A percentile compares a stretch with the other conserved stretches of the same genome.
phyloP scores from a whole-genome alignment of 2,329 filamentous ascomycete species.

The Paraphaeosphaeria sporulosa region DNA sequence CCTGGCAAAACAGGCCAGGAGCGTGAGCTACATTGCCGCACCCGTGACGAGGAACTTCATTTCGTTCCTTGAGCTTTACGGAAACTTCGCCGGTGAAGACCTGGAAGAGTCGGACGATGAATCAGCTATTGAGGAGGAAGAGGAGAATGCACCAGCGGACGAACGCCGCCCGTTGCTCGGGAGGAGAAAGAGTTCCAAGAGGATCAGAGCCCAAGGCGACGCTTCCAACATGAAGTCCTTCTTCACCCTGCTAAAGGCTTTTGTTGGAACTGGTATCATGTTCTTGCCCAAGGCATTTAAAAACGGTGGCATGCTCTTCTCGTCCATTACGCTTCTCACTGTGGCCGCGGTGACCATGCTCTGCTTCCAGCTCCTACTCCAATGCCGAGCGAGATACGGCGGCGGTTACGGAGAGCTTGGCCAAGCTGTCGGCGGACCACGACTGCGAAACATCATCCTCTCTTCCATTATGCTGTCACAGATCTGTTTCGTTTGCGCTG shows the following conservation, averaged over 20 bases:
- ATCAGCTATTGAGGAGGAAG: slow-evolving; percentile 60
- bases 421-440: slow-evolving; percentile 68
- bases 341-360: slow-evolving; percentile 72
- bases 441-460: slow-evolving; percentile 71
- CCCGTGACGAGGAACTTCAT: slow-evolving; percentile 75
- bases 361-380: slow-evolving; percentile 75
- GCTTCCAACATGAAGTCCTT: slow-evolving; percentile 76
- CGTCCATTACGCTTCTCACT: slow-evolving; percentile 70
- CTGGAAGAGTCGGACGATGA: slow-evolving; percentile 66
- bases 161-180: slow-evolving; percentile 70
- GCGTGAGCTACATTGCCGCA: slow-evolving; percentile 54
- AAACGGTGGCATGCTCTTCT: slow-evolving; percentile 80
- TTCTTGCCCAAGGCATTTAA: slow-evolving; percentile 81
- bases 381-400: slow-evolving; percentile 69
- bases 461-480: slow-evolving; percentile 76
- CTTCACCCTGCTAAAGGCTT: slow-evolving; percentile 80
- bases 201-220: slow-evolving; percentile 62
- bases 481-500: slow-evolving; percentile 79
- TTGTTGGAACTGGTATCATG: slow-evolving; percentile 83
- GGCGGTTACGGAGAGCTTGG: slow-evolving; percentile 80
- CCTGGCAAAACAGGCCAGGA: slow-evolving; percentile 52
- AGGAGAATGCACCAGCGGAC: slow-evolving; percentile 58
- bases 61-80: slow-evolving; percentile 78
- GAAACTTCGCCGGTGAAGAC: slow-evolving; percentile 79
- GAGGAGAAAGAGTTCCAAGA: slow-evolving; percentile 60